Conservation (phyloP, 805 yeast species). For the Zygotorulaspora chibaensis region DNA sequence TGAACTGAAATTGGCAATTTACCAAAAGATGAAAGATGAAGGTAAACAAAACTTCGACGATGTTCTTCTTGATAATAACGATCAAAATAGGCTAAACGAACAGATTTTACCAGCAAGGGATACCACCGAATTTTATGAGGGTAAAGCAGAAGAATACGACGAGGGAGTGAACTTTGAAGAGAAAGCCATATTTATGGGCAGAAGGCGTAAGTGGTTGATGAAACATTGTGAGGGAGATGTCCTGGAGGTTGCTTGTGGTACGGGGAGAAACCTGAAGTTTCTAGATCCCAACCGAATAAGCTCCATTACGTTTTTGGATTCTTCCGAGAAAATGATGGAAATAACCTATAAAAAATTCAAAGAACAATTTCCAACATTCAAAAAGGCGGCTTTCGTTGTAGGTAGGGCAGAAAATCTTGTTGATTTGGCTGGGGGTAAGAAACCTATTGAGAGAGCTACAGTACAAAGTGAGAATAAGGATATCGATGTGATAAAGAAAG, state of each 20-base stretch:
- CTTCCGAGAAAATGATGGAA: conserved; percentile 83
- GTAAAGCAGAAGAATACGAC: conserved; percentile 77
- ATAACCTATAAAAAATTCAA: conserved; percentile 70
- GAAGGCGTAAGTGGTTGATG: conserved; percentile 75
- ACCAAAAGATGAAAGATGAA: conserved; percentile 47
- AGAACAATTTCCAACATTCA: conserved; percentile 58
- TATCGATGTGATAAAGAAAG: conserved; percentile 21
- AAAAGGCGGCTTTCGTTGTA: conserved; percentile 78
- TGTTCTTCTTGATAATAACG: conserved; percentile 28
- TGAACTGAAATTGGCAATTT: conserved; percentile 53
- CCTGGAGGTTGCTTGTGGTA: conserved; percentile 91
- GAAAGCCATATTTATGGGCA: conserved; percentile 43
- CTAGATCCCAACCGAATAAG: conserved; percentile 54
- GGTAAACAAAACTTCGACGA: conserved; percentile 36
- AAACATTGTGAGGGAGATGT: conserved; percentile 80
- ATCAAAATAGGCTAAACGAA: conserved; percentile 35
- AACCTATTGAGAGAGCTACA: conserved; percentile 19
- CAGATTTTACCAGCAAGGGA: conserved; percentile 66
- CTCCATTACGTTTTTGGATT: conserved; percentile 80
- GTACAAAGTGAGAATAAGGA: conserved; percentile 11
- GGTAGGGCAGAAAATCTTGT: conserved; percentile 84
- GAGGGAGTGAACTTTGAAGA: conserved; percentile 61
- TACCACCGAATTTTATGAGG: conserved; percentile 74
- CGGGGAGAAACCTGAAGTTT: conserved; percentile 86
- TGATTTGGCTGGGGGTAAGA: conserved; percentile 43